Percentiles rank a stretch among this genome's conserved stretches.
Evolutionary conservation across 2,329 filamentous ascomycete species (phyloP).

Genomic region (Exophiala spinifera): DNA sequence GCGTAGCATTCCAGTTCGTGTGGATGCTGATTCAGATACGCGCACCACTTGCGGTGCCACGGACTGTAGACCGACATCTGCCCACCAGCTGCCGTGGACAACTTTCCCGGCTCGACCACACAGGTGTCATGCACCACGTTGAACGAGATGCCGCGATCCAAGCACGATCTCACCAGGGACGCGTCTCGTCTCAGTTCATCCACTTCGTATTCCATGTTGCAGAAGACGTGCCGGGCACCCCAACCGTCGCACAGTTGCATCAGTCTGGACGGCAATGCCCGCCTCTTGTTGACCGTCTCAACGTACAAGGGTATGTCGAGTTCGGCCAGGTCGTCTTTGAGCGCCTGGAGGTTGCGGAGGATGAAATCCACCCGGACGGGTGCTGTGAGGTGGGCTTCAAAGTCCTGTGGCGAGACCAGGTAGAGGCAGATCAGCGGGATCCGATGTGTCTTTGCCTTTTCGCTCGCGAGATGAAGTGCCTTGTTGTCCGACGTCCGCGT

Average conservation of each 20-base stretch:
- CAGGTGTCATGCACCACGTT: conserved; percentile 78
- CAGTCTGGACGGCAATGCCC: conserved; percentile 59
- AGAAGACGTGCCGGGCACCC: conserved; percentile 71
- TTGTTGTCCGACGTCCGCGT: conserved; percentile 72
- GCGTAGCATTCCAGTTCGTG: conserved; percentile 63
- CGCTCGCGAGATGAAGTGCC: conserved; percentile 63
- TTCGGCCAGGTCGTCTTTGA: conserved; percentile 65
- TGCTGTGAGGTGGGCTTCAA: conserved; percentile 73
- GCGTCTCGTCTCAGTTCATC: conserved; percentile 81
- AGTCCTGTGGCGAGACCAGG: conserved; percentile 78
- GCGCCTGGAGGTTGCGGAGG: conserved; percentile 64
- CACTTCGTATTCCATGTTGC: conserved; percentile 88
- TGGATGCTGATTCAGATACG: conserved; percentile 66
- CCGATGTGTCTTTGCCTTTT: conserved; percentile 62
- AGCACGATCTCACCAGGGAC: conserved; percentile 58
- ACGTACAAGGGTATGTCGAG: conserved; percentile 76
- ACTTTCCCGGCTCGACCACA: conserved; percentile 69
- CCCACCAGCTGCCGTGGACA: conserved; percentile 62
- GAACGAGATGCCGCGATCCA: conserved; percentile 64
- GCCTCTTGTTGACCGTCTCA: conserved; percentile 67
- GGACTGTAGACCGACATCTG: conserved; percentile 83
- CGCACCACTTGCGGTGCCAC: conserved; percentile 76
- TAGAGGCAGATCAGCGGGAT: conserved; percentile 75
- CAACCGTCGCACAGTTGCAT: conserved; percentile 66
- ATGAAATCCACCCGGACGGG: conserved; percentile 76